phyloP scores from a whole-genome alignment of 208 protist species.

The Borovskyia barvae region DNA sequence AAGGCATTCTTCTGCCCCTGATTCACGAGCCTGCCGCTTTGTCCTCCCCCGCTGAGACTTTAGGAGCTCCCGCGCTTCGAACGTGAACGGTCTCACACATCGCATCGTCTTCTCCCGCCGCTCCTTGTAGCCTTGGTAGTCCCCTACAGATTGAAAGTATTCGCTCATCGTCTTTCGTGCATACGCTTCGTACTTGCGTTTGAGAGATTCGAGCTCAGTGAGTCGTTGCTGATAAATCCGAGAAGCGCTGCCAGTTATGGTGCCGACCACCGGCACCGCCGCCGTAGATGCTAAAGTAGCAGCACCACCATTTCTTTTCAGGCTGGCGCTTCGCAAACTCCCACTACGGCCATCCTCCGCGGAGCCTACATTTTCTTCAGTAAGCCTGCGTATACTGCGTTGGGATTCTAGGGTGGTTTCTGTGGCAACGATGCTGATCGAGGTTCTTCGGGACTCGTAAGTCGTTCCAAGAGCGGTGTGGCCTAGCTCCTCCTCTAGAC shows the following conservation, averaged over 20 bases:
- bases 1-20: slow-evolving; percentile 20
- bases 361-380: neutral
- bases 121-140: slow-evolving; percentile 51
- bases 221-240: slow-evolving; percentile 29
- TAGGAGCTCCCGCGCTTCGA: slow-evolving; percentile 58
- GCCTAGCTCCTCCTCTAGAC: slow-evolving; percentile 22
- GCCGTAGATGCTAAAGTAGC: neutral
- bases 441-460: neutral
- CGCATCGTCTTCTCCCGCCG: slow-evolving; percentile 37
- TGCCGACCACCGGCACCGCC: neutral
- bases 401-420: neutral
- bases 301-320: neutral
- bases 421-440: neutral
- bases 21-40: slow-evolving; percentile 35
- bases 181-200: slow-evolving; percentile 41
- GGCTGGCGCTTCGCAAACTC: too few species aligned
- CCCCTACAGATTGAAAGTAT: slow-evolving; percentile 52
- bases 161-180: slow-evolving; percentile 49
- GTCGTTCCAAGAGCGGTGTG: slow-evolving; percentile 12
- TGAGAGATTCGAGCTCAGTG: slow-evolving; percentile 43
- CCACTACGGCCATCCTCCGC: too few species aligned
- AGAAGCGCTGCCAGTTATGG: neutral
- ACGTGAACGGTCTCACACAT: slow-evolving; percentile 55
- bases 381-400: slow-evolving; percentile 15
- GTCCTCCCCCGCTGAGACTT: slow-evolving; percentile 36